Conservation (phyloP, 176 grass and related monocot genomes). For the Carex littledalei region DNA sequence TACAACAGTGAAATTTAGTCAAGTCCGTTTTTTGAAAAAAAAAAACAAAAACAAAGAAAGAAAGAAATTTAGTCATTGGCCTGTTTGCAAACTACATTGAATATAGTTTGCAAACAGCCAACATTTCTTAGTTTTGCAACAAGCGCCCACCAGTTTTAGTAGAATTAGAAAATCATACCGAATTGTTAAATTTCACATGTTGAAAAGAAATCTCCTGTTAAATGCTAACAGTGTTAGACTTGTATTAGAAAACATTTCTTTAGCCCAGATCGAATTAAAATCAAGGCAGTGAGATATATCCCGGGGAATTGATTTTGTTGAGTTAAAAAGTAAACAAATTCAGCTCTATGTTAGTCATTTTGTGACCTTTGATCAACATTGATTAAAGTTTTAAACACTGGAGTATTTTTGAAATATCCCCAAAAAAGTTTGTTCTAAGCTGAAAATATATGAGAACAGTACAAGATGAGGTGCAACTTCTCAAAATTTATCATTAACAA, state of each 20-base stretch:
- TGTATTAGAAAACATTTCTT: not conserved
- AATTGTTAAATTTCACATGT: not conserved
- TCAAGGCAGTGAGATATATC: not conserved
- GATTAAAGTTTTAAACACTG: not conserved
- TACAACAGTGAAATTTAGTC: slow-evolving; percentile 22
- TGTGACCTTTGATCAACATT: not conserved
- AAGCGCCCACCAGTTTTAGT: not conserved
- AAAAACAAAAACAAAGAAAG: too few relatives aligned
- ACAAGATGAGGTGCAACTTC: not conserved
- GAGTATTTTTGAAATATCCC: not conserved
- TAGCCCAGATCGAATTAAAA: not conserved
- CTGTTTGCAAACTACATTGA: not conserved
- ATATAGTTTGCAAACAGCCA: not conserved
- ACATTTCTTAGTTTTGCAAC: not conserved
- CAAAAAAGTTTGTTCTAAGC: not conserved
- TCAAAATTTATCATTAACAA: not conserved
- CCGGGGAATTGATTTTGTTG: not conserved
- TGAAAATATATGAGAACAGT: not conserved
- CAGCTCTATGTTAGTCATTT: not conserved
- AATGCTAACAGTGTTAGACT: not conserved
- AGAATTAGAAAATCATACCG: not conserved
- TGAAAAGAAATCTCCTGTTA: not conserved
- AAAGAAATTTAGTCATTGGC: too few relatives aligned
- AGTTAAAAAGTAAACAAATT: not conserved
- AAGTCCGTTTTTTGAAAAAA: not conserved